Percentiles rank a stretch among this genome's conserved stretches.
These are phyloP conservation scores for Chloris gayana DNA, from an alignment of 176 grass and related monocot genomes.

Conservation along the genomic window DNA sequence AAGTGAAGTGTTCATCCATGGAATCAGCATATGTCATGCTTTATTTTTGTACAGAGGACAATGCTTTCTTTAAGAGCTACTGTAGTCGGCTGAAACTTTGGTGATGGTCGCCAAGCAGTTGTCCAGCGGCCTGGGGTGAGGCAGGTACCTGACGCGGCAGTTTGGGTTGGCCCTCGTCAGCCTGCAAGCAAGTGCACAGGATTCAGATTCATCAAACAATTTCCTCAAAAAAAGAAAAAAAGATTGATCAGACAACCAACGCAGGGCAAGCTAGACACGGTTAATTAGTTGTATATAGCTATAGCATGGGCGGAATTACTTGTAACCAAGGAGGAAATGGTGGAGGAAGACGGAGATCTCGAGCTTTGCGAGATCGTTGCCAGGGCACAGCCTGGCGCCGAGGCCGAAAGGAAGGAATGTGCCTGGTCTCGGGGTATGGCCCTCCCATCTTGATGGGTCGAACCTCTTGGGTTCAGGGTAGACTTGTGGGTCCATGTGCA, in stretches of 20 bases:
- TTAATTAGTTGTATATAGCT: too few species aligned
- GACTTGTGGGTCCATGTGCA: conserved; percentile 88
- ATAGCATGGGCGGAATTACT: conserved; percentile 26
- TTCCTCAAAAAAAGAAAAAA: background rate
- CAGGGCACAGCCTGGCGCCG: conserved; percentile 73
- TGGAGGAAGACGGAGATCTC: conserved; percentile 98
- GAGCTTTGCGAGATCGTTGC: conserved; percentile 89
- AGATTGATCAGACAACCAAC: too few species aligned
- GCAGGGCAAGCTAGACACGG: too few species aligned
- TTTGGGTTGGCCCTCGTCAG: conserved; percentile 58
- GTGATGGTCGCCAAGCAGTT: conserved; percentile 79
- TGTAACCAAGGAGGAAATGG: conserved; percentile 87
- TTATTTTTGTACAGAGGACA: background rate
- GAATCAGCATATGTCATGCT: background rate
- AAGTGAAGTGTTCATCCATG: background rate
- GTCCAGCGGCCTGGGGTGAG: conserved; percentile 75
- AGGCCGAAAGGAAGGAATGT: conserved; percentile 84
- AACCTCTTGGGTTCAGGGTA: conserved; percentile 74
- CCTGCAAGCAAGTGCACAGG: conserved; percentile 41
- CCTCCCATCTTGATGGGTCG: conserved; percentile 89
- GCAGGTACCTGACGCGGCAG: conserved; percentile 57
- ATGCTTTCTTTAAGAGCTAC: background rate
- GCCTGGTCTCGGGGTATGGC: conserved; percentile 63
- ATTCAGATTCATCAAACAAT: background rate
- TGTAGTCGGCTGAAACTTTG: conserved; percentile 21